These are phyloP conservation scores for Quercus alba DNA, from an alignment of 306 rosid genomes.

Conservation along the genomic window DNA sequence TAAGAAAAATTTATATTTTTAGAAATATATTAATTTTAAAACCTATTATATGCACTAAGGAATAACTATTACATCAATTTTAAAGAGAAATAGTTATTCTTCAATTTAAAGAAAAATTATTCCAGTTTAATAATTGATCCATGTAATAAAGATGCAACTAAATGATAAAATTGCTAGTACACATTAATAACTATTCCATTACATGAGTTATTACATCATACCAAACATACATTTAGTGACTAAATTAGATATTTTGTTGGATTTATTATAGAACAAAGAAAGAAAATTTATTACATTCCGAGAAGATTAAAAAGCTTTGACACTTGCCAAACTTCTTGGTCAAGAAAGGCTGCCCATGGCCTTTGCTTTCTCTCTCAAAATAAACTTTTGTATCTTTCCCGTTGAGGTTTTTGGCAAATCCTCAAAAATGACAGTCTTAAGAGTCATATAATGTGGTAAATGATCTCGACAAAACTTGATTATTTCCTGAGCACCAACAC, in stretches of 20 bases:
- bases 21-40: no score
- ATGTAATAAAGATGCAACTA: no score
- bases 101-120: no score
- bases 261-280: neutral
- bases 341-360: slow-evolving; percentile 53
- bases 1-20: no score
- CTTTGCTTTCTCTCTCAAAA: slow-evolving; percentile 64
- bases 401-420: slow-evolving; percentile 77
- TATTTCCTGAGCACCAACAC: slow-evolving; percentile 35
- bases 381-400: slow-evolving; percentile 71
- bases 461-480: slow-evolving; percentile 49
- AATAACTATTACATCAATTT: no score
- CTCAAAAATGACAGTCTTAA: slow-evolving; percentile 50
- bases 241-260: neutral
- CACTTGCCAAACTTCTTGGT: neutral
- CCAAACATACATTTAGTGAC: accelerated
- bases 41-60: no score
- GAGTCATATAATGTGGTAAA: slow-evolving; percentile 82
- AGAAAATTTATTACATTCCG: neutral
- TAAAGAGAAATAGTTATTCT: no score
- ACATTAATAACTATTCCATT: no score
- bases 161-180: accelerated
- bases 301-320: neutral
- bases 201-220: no score
- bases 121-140: accelerated